phyloP scores from a whole-genome alignment of 768 basidiomycete species.

The Asterophora lycoperdoides region DNA sequence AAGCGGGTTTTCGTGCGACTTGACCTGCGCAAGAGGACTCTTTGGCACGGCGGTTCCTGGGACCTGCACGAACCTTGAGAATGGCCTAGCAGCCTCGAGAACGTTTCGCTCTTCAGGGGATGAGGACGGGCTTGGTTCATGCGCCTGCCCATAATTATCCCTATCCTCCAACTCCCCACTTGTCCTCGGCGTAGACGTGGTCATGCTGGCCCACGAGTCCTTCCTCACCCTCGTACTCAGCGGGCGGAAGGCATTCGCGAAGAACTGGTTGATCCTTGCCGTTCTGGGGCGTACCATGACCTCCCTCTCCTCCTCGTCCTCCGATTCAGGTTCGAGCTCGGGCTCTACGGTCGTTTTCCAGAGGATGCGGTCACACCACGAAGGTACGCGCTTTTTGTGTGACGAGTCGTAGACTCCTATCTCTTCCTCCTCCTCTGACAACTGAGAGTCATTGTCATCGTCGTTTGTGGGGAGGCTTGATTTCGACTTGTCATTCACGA shows the following conservation, averaged over 20 bases:
- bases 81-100: constrained; percentile 16
- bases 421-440: constrained; percentile 35
- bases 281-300: constrained; percentile 28
- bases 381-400: constrained; percentile 76
- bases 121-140: constrained; percentile 14
- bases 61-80: constrained; percentile 22
- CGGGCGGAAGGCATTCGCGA: constrained; percentile 51
- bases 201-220: constrained; percentile 33
- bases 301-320: constrained; percentile 24
- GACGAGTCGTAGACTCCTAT: constrained; percentile 79
- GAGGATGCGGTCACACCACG: constrained; percentile 85
- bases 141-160: too few species aligned
- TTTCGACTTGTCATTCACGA: constrained; percentile 33
- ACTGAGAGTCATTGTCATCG: constrained; percentile 17
- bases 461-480: constrained; percentile 35
- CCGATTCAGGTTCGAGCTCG: constrained; percentile 33
- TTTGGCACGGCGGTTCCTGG: background rate
- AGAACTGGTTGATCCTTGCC: constrained; percentile 50
- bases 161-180: too few species aligned
- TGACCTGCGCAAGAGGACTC: constrained; percentile 10
- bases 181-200: constrained; percentile 16
- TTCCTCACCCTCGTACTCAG: constrained; percentile 34
- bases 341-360: constrained; percentile 71
- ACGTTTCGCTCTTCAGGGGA: constrained; percentile 16
- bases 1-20: constrained; percentile 26